Percentiles rank a stretch among this genome's conserved stretches.
Evolutionary conservation across 2,329 filamentous ascomycete genomes (phyloP).

Genomic region (Penicillium sp.): DNA sequence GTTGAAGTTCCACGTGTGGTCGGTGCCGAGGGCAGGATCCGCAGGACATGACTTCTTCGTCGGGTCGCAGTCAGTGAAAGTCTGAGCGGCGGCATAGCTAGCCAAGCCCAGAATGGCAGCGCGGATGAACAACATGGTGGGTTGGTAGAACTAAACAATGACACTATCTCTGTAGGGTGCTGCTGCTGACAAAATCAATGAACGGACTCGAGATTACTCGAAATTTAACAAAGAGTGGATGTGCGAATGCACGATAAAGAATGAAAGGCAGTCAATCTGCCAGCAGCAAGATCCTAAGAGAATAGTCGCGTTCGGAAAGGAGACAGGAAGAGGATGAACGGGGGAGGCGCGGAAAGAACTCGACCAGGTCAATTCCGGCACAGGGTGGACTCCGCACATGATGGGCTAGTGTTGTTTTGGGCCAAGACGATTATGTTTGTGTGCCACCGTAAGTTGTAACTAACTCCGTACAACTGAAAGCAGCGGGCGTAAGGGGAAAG

Average conservation of each 20-base stretch:
- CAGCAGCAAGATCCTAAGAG: slow-evolving; percentile 14
- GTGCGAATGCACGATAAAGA: slow-evolving; percentile 31
- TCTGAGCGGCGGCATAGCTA: slow-evolving; percentile 58
- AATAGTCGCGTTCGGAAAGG: not conserved
- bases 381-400: slow-evolving; percentile 14
- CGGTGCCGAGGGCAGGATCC: slow-evolving; percentile 64
- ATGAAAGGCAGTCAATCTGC: slow-evolving; percentile 15
- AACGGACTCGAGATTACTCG: slow-evolving; percentile 22
- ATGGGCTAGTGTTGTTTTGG: slow-evolving; percentile 14
- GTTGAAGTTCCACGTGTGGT: slow-evolving; percentile 63
- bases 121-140: slow-evolving; percentile 26
- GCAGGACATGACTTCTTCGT: slow-evolving; percentile 65
- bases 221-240: slow-evolving; percentile 29
- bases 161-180: slow-evolving; percentile 1
- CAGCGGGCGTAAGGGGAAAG: slow-evolving; percentile 19
- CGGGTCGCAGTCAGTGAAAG: slow-evolving; percentile 73
- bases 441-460: not conserved
- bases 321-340: slow-evolving; percentile 5
- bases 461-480: not conserved
- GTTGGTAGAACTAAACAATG: slow-evolving; percentile 2
- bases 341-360: slow-evolving; percentile 1
- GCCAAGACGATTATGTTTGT: slow-evolving; percentile 6
- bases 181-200: slow-evolving; percentile 5
- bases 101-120: slow-evolving; percentile 31
- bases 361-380: slow-evolving; percentile 7